Evolutionary conservation across 306 rosid genomes (phyloP).

Genomic region (Alnus glutinosa): DNA sequence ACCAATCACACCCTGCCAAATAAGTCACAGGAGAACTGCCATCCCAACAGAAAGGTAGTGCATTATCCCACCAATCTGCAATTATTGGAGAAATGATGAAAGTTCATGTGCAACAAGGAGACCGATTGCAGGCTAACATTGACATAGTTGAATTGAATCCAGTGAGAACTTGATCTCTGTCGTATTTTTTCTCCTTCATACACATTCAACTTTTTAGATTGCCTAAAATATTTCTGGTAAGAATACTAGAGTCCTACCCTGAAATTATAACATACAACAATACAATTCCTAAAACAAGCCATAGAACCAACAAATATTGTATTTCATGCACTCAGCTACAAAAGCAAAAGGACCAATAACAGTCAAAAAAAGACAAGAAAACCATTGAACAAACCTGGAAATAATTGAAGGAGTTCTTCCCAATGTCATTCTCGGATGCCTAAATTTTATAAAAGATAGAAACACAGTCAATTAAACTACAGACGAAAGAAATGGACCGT

Average conservation of each 20-base stretch:
- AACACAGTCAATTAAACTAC: conserved; percentile 27
- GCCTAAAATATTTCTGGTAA: background rate
- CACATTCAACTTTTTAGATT: background rate
- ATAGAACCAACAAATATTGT: background rate
- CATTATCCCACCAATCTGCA: background rate
- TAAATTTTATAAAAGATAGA: conserved; percentile 34
- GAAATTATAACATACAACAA: background rate
- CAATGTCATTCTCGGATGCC: conserved; percentile 94
- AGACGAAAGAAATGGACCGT: background rate
- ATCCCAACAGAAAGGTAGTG: background rate
- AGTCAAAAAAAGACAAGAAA: background rate
- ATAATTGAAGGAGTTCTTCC: conserved; percentile 89
- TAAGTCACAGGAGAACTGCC: background rate
- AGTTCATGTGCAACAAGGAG: background rate
- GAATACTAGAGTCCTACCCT: background rate
- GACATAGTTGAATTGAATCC: background rate
- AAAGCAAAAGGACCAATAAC: background rate
- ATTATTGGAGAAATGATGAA: background rate
- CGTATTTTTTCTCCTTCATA: background rate
- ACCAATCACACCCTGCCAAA: background rate
- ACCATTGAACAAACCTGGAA: conserved; percentile 69
- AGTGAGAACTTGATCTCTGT: background rate
- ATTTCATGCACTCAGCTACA: background rate
- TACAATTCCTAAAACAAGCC: background rate
- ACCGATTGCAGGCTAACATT: background rate